These are phyloP conservation scores for Penicillium sp. DNA, from an alignment of 2,329 filamentous ascomycete genomes.

Conservation along the genomic window DNA sequence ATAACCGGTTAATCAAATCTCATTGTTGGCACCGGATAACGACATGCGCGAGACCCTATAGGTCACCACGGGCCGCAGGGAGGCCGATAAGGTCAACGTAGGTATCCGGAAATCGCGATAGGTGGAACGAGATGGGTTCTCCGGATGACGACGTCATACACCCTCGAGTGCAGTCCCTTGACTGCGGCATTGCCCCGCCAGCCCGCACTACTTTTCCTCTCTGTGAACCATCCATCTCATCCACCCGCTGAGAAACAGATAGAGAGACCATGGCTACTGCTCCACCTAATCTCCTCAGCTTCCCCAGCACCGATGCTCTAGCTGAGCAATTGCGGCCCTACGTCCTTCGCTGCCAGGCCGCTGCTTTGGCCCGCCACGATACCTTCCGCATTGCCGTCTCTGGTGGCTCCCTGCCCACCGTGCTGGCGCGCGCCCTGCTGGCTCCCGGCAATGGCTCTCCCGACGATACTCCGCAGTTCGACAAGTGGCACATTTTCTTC, in stretches of 20 bases:
- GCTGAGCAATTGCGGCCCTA: slow-evolving; percentile 77
- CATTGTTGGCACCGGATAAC: not conserved
- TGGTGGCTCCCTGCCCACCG: slow-evolving; percentile 87
- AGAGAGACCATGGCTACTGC: slow-evolving; percentile 37
- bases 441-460: slow-evolving; percentile 48
- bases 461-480: slow-evolving; percentile 69
- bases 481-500: slow-evolving; percentile 97
- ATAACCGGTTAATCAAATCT: not conserved
- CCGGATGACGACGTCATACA: not conserved
- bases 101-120: not conserved
- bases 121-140: not conserved
- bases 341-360: slow-evolving; percentile 76
- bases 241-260: not conserved
- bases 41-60: not conserved
- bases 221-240: not conserved
- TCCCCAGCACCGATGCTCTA: slow-evolving; percentile 66
- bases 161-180: not conserved
- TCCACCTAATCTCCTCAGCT: slow-evolving; percentile 71
- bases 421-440: slow-evolving; percentile 80
- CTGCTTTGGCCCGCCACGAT: slow-evolving; percentile 74
- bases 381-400: slow-evolving; percentile 91
- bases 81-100: too few relatives aligned
- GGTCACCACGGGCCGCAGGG: too few relatives aligned
- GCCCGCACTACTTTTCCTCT: not conserved
- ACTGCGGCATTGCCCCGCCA: not conserved